A percentile compares a stretch with the other conserved stretches of the same genome.
Conservation (phyloP, 1,284 basidiomycete genomes). For the Irpex rosettiformis region DNA sequence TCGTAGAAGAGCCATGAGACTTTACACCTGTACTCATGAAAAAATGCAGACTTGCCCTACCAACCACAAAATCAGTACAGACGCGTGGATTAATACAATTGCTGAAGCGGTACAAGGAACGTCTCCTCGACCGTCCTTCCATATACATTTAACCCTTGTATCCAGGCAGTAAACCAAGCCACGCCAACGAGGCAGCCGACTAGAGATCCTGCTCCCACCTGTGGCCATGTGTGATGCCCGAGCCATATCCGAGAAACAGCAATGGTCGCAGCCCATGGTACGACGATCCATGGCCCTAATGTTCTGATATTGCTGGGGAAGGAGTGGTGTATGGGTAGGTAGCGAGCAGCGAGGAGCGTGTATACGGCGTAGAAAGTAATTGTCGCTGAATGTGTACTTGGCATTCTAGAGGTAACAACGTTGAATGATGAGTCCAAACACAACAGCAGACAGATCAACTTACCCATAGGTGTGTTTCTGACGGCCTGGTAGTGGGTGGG, state of each 20-base stretch:
- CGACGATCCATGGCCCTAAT: conserved; percentile 41
- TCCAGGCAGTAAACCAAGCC: conserved; percentile 66
- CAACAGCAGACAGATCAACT: too few species aligned
- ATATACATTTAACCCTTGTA: conserved; percentile 23
- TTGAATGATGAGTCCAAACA: too few species aligned
- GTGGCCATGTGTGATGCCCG: conserved; percentile 77
- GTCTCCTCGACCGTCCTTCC: conserved; percentile 19
- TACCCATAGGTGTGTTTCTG: conserved; percentile 66
- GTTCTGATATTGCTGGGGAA: conserved; percentile 37
- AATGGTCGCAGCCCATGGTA: conserved; percentile 55
- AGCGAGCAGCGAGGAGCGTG: conserved; percentile 54
- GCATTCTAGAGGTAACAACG: too few species aligned
- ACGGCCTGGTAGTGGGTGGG: conserved; percentile 29
- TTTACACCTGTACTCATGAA: too few species aligned
- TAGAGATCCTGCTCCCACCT: conserved; percentile 64
- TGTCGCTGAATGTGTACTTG: conserved; percentile 81
- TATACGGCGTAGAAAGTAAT: conserved; percentile 73
- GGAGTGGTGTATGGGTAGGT: conserved; percentile 49
- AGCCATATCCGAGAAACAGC: conserved; percentile 73
- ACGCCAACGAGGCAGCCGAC: conserved; percentile 58
- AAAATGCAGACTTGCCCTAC: too few species aligned
- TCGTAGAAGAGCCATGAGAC: too few species aligned
- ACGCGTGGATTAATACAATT: background rate
- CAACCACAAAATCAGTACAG: background rate
- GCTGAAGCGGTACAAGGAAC: conserved; percentile 4